Evolutionary conservation across 495 filamentous ascomycete species (phyloP), one percentile per base, ranked within the genome.

Genomic region (Bryoglossum gracile): DNA sequence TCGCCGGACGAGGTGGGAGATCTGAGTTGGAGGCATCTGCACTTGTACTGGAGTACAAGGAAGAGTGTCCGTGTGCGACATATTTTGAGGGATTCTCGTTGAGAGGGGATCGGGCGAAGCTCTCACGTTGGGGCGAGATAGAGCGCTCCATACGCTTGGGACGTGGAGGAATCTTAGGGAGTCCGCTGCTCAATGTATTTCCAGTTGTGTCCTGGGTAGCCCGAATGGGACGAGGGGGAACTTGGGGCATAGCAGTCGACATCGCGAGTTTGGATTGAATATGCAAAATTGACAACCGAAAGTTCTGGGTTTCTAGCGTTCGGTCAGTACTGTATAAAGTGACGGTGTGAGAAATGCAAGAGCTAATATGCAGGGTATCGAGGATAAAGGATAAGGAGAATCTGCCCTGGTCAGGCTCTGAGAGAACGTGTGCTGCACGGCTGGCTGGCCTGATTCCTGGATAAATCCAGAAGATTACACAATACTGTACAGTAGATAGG

Each of bases 51-150:
- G 55, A 60, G 50, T 46, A 60, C 46, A 43, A 53, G 43, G 50
- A 48, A 43, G 43, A 51, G 37, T 67, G 71, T 42, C 73, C 64
- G 46, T 63, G 64, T 32, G 59, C 46, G n/a, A 51, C 46, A n/a
- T n/a, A n/a, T 26, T 46, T 54, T 17, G 33, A 46, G n/a, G 53
- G 41, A 23, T 33, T 49, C 57, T 89, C 86, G 65, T 92, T 89
- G 55, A 96, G 67, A 2, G 90, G 90, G 30, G 90, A 96, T 17
- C 82, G 85, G 11, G 89, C 84, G 64, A 84, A 94, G 61, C 78
- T 80, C 53, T 86, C 80, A 43, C 80, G 78, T 48, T 81, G 74
- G 25, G 89, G 89, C 51, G 88, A 94, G 44, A 80, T 61, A 16
- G 88, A 88, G 62, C 86, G 85, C 50, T 94, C 86, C 43, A 80